phyloP scores from a whole-genome alignment of 768 basidiomycete species.

The Phaeolepiota aurea region DNA sequence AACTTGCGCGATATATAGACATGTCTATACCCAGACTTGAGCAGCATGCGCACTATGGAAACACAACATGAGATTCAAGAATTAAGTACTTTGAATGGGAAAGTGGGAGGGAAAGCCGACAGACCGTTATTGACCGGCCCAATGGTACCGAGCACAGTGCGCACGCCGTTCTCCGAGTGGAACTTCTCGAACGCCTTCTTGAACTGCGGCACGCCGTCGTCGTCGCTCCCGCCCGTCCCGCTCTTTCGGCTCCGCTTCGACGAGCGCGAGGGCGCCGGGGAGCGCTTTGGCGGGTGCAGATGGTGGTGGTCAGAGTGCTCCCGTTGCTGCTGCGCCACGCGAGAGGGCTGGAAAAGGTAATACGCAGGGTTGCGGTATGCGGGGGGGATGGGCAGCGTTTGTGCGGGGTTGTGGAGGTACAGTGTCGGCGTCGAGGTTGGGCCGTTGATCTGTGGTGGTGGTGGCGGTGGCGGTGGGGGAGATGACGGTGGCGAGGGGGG shows the following conservation, averaged over 20 bases:
- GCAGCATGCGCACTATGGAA: slow-evolving; percentile 75
- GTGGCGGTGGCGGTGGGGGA: slow-evolving; percentile 7
- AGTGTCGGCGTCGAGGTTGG: slow-evolving; percentile 46
- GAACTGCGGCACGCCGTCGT: slow-evolving; percentile 48
- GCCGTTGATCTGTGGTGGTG: slow-evolving; percentile 11
- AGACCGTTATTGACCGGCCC: slow-evolving; percentile 84
- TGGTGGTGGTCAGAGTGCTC: too few relatives aligned
- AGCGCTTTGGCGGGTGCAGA: slow-evolving; percentile 17
- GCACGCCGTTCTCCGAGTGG: slow-evolving; percentile 85
- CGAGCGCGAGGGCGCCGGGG: slow-evolving; percentile 28
- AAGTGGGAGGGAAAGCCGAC: slow-evolving; percentile 16
- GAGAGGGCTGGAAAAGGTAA: slow-evolving; percentile 52
- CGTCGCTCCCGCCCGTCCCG: slow-evolving; percentile 21
- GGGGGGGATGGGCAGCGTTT: slow-evolving; percentile 49
- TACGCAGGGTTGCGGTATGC: slow-evolving; percentile 66
- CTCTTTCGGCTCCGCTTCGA: slow-evolving; percentile 34
- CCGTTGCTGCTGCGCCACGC: too few relatives aligned
- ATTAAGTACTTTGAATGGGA: too few relatives aligned
- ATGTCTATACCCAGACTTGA: slow-evolving; percentile 86
- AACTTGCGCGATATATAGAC: slow-evolving; percentile 96
- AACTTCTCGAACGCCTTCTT: slow-evolving; percentile 80
- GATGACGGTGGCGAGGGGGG: slow-evolving; percentile 14
- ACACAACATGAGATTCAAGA: not conserved
- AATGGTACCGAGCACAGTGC: slow-evolving; percentile 86
- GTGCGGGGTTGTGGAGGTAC: slow-evolving; percentile 53